A percentile compares a stretch with the other conserved stretches of the same genome.
Conservation (phyloP, 129 eudicot species). For the Apium graveolens region DNA sequence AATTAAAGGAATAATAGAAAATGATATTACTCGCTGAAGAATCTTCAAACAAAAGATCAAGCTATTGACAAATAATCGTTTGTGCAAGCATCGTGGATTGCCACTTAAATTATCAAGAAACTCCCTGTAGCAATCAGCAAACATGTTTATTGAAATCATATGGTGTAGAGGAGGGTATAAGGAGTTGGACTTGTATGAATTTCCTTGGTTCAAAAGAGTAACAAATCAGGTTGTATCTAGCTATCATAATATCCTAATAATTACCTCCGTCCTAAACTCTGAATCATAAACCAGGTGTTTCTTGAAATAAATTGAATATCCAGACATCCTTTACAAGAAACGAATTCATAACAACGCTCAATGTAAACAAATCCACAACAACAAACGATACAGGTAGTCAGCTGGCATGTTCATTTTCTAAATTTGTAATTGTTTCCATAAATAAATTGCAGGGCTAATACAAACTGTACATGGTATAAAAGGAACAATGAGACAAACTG, state of each 20-base stretch:
- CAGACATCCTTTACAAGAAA: too few relatives aligned
- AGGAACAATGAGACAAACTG: too few relatives aligned
- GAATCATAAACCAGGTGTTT: too few relatives aligned
- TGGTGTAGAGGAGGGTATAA: not conserved
- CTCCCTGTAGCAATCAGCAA: conserved; percentile 47
- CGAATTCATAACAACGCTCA: too few relatives aligned
- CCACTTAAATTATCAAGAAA: conserved; percentile 70
- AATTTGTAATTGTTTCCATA: too few relatives aligned
- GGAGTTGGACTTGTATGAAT: not conserved
- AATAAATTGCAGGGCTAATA: too few relatives aligned
- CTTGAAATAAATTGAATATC: too few relatives aligned
- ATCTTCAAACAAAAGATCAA: conserved; percentile 67
- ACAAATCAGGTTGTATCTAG: not conserved
- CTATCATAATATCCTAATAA: not conserved
- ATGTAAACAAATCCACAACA: too few relatives aligned
- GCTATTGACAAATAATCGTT: conserved; percentile 73
- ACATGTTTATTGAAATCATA: not conserved
- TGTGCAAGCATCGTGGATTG: conserved; percentile 71
- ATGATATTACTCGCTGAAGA: conserved; percentile 49
- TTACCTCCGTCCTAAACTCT: too few relatives aligned
- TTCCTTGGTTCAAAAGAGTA: not conserved
- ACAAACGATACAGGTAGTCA: too few relatives aligned
- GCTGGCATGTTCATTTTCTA: too few relatives aligned
- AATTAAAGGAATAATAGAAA: not conserved
- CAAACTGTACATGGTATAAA: too few relatives aligned